Conservation (phyloP, 306 rosid genomes). For the Castanospermum australe region DNA sequence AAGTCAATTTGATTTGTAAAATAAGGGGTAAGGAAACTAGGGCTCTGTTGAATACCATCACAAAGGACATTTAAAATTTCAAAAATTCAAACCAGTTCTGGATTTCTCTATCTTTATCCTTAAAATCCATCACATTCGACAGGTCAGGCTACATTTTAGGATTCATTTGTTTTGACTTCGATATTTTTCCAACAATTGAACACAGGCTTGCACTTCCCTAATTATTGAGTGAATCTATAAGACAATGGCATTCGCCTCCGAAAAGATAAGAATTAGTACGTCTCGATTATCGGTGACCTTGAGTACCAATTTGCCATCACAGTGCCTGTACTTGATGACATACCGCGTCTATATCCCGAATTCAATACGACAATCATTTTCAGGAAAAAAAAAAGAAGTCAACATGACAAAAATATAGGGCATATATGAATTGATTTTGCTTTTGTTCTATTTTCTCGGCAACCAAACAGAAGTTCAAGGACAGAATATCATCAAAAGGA, state of each 20-base stretch:
- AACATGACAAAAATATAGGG: background rate
- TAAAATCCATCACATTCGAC: slow-evolving; percentile 19
- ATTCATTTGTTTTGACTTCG: background rate
- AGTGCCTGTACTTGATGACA: slow-evolving; percentile 77
- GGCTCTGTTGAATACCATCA: background rate
- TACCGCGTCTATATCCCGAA: slow-evolving; percentile 63
- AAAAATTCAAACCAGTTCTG: background rate
- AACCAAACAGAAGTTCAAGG: slow-evolving; percentile 5
- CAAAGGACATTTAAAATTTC: background rate
- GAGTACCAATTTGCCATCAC: slow-evolving; percentile 79
- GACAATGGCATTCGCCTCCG: background rate
- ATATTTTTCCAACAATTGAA: slow-evolving; percentile 1
- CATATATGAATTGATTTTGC: background rate
- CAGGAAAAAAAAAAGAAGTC: background rate
- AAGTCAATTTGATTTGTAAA: too few species aligned
- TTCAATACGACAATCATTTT: background rate
- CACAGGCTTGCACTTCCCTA: background rate
- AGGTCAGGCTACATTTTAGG: background rate
- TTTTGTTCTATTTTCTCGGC: slow-evolving; percentile 8
- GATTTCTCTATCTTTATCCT: background rate
- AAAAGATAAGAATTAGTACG: slow-evolving; percentile 35
- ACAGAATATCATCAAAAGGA: slow-evolving; percentile 28
- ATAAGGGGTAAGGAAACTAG: too few species aligned
- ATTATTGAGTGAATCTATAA: background rate
- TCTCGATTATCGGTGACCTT: slow-evolving; percentile 75